Percentiles rank a stretch among this genome's conserved stretches.
Evolutionary conservation across 2,329 filamentous ascomycete species (phyloP).

Genomic region (Cladorrhinum sp.): DNA sequence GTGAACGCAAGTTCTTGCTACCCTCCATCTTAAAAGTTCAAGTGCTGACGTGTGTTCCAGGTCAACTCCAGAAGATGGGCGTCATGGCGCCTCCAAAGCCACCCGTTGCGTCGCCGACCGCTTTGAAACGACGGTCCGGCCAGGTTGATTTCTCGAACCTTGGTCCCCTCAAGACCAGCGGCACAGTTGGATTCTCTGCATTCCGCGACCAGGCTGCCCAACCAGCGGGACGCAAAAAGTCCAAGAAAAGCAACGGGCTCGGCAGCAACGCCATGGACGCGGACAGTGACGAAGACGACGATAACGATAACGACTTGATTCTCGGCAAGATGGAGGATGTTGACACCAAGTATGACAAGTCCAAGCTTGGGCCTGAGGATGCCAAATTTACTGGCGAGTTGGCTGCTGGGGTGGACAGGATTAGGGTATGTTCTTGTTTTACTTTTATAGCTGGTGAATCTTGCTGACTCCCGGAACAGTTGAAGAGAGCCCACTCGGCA

Average conservation of each 20-base stretch:
- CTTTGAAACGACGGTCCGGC: conserved; percentile 74
- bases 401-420: conserved; percentile 76
- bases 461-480: conserved; percentile 46
- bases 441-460: not conserved
- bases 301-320: conserved; percentile 61
- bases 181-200: conserved; percentile 83
- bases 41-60: conserved; percentile 44
- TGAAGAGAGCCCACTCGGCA: conserved; percentile 76
- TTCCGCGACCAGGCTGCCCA: conserved; percentile 71
- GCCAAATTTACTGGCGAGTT: conserved; percentile 69
- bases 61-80: conserved; percentile 95
- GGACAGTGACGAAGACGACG: conserved; percentile 71
- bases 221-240: conserved; percentile 54
- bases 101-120: conserved; percentile 57
- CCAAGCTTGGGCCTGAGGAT: conserved; percentile 66
- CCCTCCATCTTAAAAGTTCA: not conserved
- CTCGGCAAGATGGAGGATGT: conserved; percentile 63
- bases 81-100: conserved; percentile 70
- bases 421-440: conserved; percentile 58
- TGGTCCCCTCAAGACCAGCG: conserved; percentile 78
- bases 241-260: conserved; percentile 60
- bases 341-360: conserved; percentile 59
- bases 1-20: conserved; percentile 69
- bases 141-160: conserved; percentile 83
- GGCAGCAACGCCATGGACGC: conserved; percentile 55